Base-by-base conservation (phyloP, 805 yeast species). In the Kregervanrija pseudodelftensis region DNA sequence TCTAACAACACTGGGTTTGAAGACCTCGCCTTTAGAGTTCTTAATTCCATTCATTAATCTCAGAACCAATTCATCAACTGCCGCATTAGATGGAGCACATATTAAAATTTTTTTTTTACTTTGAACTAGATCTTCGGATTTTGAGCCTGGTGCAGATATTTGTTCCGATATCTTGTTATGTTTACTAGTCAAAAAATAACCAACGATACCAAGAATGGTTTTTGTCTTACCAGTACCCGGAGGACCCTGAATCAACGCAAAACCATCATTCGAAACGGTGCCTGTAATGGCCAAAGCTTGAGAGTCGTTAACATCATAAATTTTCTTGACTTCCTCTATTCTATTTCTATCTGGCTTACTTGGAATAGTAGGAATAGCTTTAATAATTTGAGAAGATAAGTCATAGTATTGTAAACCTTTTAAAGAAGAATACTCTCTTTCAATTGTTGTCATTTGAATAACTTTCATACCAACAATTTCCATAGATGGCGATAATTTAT, bases 171-270 rank as follows among this genome's bases (percentile, higher is more conserved):
- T 37, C 9, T 42, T 39, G 11, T 43, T 33, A 22, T 22, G 8
- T 9, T 37, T 37, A 22, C 60, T 50, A 0, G 86, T 74, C 37
- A 85, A 61, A 48, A 80, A 78, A 44, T 88, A 79, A 0, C 97
- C 96, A 31, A 91, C 77, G 41, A 91, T 82, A 17, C 97, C 97
- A 38, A 93, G 62, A 65, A 95, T 93, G 0, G 99, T 93, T 60
- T 91, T 95, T 1, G 99, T 95, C 62, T 93, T 93, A 69, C 99
- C 99, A 0, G 98, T 91, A 64, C 99, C 99, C 0, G 99, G 99
- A 0, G 99, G 99, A 46, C 97, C 99, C 66, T 93, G 99, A 61
- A 93, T 90, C 43, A 93, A 70, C 0, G 95, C 82, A 58, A 93
- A 88, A 0, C 99, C 99, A 1, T 70, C 70, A 8, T 75, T 69